phyloP scores from a whole-genome alignment of 768 basidiomycete genomes.

The Suillus ampliporus region DNA sequence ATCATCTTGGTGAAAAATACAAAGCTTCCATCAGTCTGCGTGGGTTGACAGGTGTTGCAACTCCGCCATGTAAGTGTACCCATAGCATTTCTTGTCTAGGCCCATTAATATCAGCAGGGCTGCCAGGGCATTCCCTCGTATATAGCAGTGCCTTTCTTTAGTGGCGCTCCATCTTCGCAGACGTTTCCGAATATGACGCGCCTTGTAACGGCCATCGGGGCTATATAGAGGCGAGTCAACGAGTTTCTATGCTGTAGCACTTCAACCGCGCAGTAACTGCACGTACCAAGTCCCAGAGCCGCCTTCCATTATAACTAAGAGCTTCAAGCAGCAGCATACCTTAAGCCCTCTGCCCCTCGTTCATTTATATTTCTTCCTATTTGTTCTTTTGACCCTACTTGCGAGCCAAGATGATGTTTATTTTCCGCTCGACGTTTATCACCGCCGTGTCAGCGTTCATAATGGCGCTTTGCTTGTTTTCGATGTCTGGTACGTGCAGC shows the following conservation, averaged over 20 bases:
- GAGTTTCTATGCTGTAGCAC: not conserved
- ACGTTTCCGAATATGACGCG: constrained; percentile 23
- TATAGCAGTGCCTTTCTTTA: constrained; percentile 1
- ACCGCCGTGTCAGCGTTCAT: constrained; percentile 13
- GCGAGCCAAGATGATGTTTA: constrained; percentile 24
- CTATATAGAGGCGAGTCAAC: not conserved
- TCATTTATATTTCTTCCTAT: not conserved
- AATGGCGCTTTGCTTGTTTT: constrained; percentile 17
- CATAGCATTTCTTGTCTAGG: constrained; percentile 17
- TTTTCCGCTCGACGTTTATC: constrained; percentile 29
- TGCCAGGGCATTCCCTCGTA: constrained; percentile 7
- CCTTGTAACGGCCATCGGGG: constrained; percentile 6
- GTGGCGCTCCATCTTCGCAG: not conserved
- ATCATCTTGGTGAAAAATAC: constrained; percentile 15
- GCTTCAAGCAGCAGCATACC: not conserved
- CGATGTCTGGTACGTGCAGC: constrained; percentile 20
- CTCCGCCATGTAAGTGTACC: constrained; percentile 5
- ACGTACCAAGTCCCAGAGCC: constrained; percentile 16
- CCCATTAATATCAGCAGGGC: constrained; percentile 8
- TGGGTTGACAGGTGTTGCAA: constrained; percentile 6
- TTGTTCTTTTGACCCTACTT: constrained; percentile 1
- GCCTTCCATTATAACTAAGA: constrained; percentile 3
- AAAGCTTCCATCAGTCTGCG: constrained; percentile 9
- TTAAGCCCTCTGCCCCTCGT: not conserved
- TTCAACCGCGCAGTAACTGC: not conserved